phyloP scores from a whole-genome alignment of 2,329 filamentous ascomycete species.

The Botrytis cinerea region DNA sequence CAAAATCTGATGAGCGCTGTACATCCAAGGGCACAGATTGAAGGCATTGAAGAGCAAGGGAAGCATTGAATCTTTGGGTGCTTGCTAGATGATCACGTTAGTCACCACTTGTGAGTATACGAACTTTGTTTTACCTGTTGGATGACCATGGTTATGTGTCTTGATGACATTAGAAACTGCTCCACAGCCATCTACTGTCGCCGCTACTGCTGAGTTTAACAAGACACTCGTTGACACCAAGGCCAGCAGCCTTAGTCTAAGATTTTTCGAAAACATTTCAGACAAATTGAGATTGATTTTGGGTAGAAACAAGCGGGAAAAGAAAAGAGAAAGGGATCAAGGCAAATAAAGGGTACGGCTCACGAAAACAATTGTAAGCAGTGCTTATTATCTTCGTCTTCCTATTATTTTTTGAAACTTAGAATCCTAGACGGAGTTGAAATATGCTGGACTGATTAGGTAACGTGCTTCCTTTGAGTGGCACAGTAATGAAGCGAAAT shows the following conservation, averaged over 20 bases:
- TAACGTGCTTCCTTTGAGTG: not conserved
- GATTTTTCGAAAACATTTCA: not conserved
- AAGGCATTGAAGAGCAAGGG: slow-evolving; percentile 29
- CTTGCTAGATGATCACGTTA: slow-evolving; percentile 8
- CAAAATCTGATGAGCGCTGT: slow-evolving; percentile 25
- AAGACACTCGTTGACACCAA: not conserved
- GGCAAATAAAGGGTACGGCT: not conserved
- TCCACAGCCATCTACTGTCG: not conserved
- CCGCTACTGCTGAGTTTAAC: not conserved
- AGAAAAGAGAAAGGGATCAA: not conserved
- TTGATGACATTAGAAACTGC: not conserved
- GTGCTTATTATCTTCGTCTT: not conserved
- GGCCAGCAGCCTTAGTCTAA: not conserved
- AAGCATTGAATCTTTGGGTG: not conserved
- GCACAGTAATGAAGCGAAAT: slow-evolving; percentile 15
- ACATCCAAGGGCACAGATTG: slow-evolving; percentile 28
- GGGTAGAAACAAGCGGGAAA: not conserved
- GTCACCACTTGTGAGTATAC: not conserved
- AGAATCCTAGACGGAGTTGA: not conserved
- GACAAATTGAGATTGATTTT: not conserved
- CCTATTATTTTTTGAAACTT: not conserved
- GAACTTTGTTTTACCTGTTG: not conserved
- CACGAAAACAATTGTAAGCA: not conserved
- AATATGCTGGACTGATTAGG: not conserved
- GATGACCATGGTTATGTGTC: not conserved